Evolutionary conservation across 2,329 filamentous ascomycete species (phyloP).

Genomic region (Fusarium sublunatum): DNA sequence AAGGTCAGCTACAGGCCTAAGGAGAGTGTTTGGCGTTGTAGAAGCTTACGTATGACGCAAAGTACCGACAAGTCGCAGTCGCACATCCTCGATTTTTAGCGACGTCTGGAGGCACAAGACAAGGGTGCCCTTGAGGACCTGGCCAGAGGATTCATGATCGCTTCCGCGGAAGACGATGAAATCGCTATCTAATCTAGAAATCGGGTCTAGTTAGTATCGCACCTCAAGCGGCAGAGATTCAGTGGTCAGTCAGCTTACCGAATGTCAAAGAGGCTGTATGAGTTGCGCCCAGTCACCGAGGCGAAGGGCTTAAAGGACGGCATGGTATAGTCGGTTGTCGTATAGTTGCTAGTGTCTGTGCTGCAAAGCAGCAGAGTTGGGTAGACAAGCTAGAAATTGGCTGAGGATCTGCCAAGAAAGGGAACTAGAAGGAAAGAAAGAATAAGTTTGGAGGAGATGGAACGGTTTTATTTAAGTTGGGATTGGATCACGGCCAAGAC

Average conservation of each 20-base stretch:
- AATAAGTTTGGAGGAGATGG: slow-evolving; percentile 43
- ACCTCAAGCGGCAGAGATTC: too few species aligned
- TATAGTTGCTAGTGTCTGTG: slow-evolving; percentile 20
- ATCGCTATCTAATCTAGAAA: slow-evolving; percentile 76
- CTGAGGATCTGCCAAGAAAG: slow-evolving; percentile 37
- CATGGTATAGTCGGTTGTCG: slow-evolving; percentile 54
- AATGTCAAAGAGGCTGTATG: slow-evolving; percentile 68
- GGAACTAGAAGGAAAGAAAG: slow-evolving; percentile 32
- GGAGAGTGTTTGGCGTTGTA: slow-evolving; percentile 9
- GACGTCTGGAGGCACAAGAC: slow-evolving; percentile 78
- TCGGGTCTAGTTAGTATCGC: slow-evolving; percentile 14
- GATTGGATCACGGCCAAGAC: slow-evolving; percentile 30
- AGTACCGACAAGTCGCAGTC: slow-evolving; percentile 76
- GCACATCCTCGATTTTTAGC: slow-evolving; percentile 78
- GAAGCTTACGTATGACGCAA: slow-evolving; percentile 71
- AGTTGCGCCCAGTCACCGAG: slow-evolving; percentile 62
- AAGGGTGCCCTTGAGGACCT: slow-evolving; percentile 77
- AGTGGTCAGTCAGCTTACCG: slow-evolving; percentile 56
- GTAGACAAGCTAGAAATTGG: slow-evolving; percentile 19
- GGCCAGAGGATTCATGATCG: slow-evolving; percentile 80
- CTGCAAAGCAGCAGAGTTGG: slow-evolving; percentile 27
- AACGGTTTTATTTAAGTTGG: slow-evolving; percentile 43
- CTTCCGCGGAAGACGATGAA: slow-evolving; percentile 82
- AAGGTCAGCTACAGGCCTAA: slow-evolving; percentile 25
- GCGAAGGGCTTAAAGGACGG: slow-evolving; percentile 68